These are phyloP conservation scores for Blastomyces percursus DNA, from an alignment of 2,329 filamentous ascomycete species.

Conservation along the genomic window DNA sequence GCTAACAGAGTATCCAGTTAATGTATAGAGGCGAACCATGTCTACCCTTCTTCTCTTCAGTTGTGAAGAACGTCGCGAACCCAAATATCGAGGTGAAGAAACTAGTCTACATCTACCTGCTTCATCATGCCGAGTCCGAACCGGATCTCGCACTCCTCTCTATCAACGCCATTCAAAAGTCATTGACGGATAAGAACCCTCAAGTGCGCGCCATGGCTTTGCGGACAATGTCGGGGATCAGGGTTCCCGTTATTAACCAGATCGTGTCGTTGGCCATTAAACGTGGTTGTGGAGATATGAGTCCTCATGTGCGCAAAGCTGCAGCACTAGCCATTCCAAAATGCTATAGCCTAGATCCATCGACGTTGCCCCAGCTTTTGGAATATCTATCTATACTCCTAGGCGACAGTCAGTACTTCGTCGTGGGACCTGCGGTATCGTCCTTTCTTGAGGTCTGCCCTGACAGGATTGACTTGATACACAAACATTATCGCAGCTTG, in stretches of 20 bases:
- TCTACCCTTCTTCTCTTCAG: conserved; percentile 87
- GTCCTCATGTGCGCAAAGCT: conserved; percentile 80
- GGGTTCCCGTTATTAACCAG: conserved; percentile 95
- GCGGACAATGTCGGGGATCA: conserved; percentile 92
- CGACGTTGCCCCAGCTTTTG: conserved; percentile 69
- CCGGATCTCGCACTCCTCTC: conserved; percentile 90
- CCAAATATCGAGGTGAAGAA: conserved; percentile 94
- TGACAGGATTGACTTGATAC: conserved; percentile 74
- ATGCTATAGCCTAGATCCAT: conserved; percentile 83
- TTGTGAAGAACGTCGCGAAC: conserved; percentile 95
- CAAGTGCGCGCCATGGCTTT: conserved; percentile 84
- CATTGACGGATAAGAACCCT: conserved; percentile 81
- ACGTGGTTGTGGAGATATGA: conserved; percentile 87
- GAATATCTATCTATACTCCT: conserved; percentile 70
- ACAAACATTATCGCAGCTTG: conserved; percentile 75
- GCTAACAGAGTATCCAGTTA: conserved; percentile 49
- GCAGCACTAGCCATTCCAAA: conserved; percentile 92
- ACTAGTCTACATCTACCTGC: conserved; percentile 94
- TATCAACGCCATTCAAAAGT: conserved; percentile 98
- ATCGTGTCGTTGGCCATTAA: conserved; percentile 96
- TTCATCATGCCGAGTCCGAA: conserved; percentile 91
- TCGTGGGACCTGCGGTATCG: conserved; percentile 84
- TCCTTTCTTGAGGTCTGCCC: conserved; percentile 87
- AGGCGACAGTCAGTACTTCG: conserved; percentile 88
- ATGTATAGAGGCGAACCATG: conserved; percentile 88